Evolutionary conservation across 768 basidiomycete species (phyloP).

Genomic region (Pleurotus platypus): DNA sequence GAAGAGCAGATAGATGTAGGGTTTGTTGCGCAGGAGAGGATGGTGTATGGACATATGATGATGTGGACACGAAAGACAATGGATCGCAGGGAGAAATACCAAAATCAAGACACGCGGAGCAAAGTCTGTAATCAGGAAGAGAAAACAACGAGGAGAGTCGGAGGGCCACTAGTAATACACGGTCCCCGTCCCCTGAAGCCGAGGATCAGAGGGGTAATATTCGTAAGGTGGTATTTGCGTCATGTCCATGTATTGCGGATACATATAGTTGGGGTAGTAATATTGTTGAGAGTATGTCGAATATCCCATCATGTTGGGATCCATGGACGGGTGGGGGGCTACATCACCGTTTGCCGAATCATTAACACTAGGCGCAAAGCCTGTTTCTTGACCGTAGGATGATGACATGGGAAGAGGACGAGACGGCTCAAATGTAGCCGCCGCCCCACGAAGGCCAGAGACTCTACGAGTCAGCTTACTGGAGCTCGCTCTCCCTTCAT

Average conservation of each 20-base stretch:
- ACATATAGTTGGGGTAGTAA: slow-evolving; percentile 69
- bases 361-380: background rate
- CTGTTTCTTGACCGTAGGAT: background rate
- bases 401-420: slow-evolving; percentile 21
- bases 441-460: slow-evolving; percentile 46
- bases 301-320: slow-evolving; percentile 47
- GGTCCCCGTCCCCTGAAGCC: slow-evolving; percentile 12
- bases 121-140: background rate
- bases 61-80: background rate
- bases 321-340: slow-evolving; percentile 22
- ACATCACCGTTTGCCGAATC: slow-evolving; percentile 19
- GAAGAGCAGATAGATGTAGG: slow-evolving; percentile 1
- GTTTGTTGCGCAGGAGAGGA: slow-evolving; percentile 1
- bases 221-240: slow-evolving; percentile 65
- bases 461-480: slow-evolving; percentile 27
- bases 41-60: background rate
- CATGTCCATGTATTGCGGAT: slow-evolving; percentile 67
- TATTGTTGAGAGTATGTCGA: slow-evolving; percentile 60
- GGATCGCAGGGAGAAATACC: background rate
- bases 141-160: too few species aligned
- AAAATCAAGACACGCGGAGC: background rate
- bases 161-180: background rate
- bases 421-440: slow-evolving; percentile 47
- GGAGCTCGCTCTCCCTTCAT: slow-evolving; percentile 22
- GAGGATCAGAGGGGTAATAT: slow-evolving; percentile 53